These are phyloP conservation scores for Alternaria rosae DNA, from an alignment of 2,329 filamentous ascomycete genomes.

Conservation along the genomic window DNA sequence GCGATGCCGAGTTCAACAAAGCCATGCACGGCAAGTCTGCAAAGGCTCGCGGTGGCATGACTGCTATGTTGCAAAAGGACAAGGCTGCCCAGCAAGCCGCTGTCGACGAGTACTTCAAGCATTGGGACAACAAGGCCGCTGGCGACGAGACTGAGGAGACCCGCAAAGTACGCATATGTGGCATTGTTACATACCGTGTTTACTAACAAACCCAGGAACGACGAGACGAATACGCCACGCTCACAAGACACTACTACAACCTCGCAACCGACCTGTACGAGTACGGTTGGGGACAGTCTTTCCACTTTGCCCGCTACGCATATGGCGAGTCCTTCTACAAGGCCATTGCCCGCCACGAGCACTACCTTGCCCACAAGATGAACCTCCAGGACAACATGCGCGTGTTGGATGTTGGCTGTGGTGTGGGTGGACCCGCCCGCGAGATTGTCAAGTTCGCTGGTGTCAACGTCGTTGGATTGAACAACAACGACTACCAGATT, in stretches of 20 bases:
- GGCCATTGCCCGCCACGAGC: conserved; percentile 94
- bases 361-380: conserved; percentile 93
- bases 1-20: conserved; percentile 91
- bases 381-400: conserved; percentile 85
- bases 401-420: conserved; percentile 95
- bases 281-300: conserved; percentile 94
- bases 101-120: conserved; percentile 93
- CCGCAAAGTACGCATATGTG: conserved; percentile 67
- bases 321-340: conserved; percentile 86
- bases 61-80: conserved; percentile 88
- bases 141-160: conserved; percentile 82
- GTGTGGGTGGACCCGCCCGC: conserved; percentile 91
- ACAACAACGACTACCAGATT: conserved; percentile 99
- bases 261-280: conserved; percentile 96
- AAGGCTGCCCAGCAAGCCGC: conserved; percentile 78
- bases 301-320: conserved; percentile 97
- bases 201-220: conserved; percentile 66
- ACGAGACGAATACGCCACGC: conserved; percentile 86
- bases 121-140: conserved; percentile 86
- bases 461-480: conserved; percentile 86
- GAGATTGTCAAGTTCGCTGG: conserved; percentile 97
- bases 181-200: not conserved
- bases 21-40: conserved; percentile 81
- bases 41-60: conserved; percentile 73
- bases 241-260: conserved; percentile 97